These are phyloP conservation scores for Candida sp. DNA, from an alignment of 1,139 yeast genomes.

Conservation along the genomic window DNA sequence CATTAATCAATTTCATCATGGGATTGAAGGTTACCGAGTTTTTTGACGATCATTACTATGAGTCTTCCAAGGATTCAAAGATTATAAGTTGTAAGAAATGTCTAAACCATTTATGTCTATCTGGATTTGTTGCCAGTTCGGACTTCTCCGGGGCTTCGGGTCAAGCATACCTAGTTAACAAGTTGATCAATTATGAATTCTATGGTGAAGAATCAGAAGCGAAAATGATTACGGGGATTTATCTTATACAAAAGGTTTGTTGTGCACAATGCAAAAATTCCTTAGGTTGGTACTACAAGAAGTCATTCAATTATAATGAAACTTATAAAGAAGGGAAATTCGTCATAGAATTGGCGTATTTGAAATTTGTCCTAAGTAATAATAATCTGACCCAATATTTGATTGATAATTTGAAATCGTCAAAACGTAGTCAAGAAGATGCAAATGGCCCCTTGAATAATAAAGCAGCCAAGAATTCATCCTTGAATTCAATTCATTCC, in stretches of 20 bases:
- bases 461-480: not conserved
- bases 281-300: slow-evolving; percentile 79
- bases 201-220: slow-evolving; percentile 32
- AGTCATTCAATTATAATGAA: slow-evolving; percentile 53
- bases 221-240: slow-evolving; percentile 69
- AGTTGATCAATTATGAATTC: slow-evolving; percentile 39
- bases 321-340: slow-evolving; percentile 76
- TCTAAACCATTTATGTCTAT: slow-evolving; percentile 50
- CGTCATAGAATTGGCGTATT: slow-evolving; percentile 52
- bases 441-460: not conserved
- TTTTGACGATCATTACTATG: slow-evolving; percentile 33
- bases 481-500: not conserved
- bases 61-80: slow-evolving; percentile 29
- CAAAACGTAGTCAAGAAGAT: not conserved
- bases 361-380: slow-evolving; percentile 17
- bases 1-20: slow-evolving; percentile 14
- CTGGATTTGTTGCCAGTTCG: slow-evolving; percentile 44
- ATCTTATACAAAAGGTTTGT: slow-evolving; percentile 57
- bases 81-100: slow-evolving; percentile 51
- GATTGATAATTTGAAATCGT: slow-evolving; percentile 18
- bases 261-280: slow-evolving; percentile 64
- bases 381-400: slow-evolving; percentile 23
- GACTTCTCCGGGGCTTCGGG: slow-evolving; percentile 52
- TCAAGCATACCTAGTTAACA: slow-evolving; percentile 49
- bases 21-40: slow-evolving; percentile 38